These are phyloP conservation scores for Notholithocarpus densiflorus DNA, from an alignment of 306 rosid species.

Conservation along the genomic window DNA sequence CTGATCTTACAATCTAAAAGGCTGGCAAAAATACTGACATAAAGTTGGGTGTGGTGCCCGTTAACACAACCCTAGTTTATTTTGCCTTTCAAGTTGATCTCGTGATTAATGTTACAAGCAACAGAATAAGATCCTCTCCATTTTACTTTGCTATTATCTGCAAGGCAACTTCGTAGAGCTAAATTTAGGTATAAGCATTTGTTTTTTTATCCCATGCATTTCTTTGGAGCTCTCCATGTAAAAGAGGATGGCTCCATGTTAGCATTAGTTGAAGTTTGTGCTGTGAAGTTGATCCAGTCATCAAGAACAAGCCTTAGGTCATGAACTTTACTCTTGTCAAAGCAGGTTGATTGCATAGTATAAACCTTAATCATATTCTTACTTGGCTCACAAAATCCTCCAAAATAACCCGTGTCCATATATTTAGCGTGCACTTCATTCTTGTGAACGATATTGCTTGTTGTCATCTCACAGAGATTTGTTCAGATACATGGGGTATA, in stretches of 20 bases:
- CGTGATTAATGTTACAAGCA: too few relatives aligned
- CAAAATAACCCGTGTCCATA: constrained; percentile 26
- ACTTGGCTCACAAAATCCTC: constrained; percentile 35
- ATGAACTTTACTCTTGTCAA: constrained; percentile 48
- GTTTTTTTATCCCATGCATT: constrained; percentile 19
- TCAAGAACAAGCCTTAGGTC: constrained; percentile 53
- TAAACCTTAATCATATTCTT: constrained; percentile 19
- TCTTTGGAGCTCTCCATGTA: constrained; percentile 38
- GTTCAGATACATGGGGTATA: constrained; percentile 20
- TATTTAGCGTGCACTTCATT: constrained; percentile 14
- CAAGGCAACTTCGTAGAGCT: too few relatives aligned
- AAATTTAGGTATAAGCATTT: too few relatives aligned
- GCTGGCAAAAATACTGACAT: too few relatives aligned
- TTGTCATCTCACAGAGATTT: constrained; percentile 30
- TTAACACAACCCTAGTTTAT: too few relatives aligned
- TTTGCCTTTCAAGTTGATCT: too few relatives aligned
- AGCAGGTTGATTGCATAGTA: constrained; percentile 54
- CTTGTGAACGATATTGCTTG: neutral
- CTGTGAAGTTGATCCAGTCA: constrained; percentile 41
- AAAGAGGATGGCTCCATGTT: constrained; percentile 16
- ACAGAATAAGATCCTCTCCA: too few relatives aligned
- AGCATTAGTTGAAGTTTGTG: constrained; percentile 5
- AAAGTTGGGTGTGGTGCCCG: too few relatives aligned
- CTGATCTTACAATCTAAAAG: rapidly evolving
- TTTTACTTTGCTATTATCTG: too few relatives aligned